phyloP scores from a whole-genome alignment of 305 asterid genomes.

The Lippia alba region DNA sequence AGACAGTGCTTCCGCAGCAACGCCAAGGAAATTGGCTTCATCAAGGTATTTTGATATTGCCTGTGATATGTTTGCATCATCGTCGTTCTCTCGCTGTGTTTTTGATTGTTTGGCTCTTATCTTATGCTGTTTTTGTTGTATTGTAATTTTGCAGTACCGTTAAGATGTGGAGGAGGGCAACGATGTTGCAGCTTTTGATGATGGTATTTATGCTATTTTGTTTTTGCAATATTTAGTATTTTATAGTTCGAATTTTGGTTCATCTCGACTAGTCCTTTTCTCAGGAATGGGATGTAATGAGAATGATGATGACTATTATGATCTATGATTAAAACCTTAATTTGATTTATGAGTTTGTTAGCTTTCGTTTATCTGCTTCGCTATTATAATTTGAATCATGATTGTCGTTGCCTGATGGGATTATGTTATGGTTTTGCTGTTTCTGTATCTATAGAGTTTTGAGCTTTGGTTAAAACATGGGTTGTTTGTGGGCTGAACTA shows the following conservation, averaged over 20 bases:
- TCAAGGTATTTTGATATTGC: conserved; percentile 48
- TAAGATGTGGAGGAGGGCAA: conserved; percentile 20
- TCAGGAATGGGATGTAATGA: background rate
- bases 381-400: background rate
- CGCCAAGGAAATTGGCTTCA: conserved; percentile 73
- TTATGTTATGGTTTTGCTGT: background rate
- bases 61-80: background rate
- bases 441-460: too few relatives aligned
- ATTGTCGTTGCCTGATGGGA: background rate
- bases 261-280: background rate
- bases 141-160: conserved; percentile 54
- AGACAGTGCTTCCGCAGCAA: conserved; percentile 82
- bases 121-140: background rate
- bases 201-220: conserved; percentile 2
- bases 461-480: too few relatives aligned
- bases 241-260: background rate
- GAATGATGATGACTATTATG: conserved; percentile 10
- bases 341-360: conserved; percentile 13
- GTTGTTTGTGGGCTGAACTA: too few relatives aligned
- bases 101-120: background rate
- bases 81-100: background rate
- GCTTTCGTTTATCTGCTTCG: background rate
- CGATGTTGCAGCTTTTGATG: background rate
- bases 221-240: conserved; percentile 2
- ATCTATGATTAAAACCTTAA: conserved; percentile 24